These are phyloP conservation scores for Eustoma russellianum DNA, from an alignment of 257 asterid species.

Conservation along the genomic window DNA sequence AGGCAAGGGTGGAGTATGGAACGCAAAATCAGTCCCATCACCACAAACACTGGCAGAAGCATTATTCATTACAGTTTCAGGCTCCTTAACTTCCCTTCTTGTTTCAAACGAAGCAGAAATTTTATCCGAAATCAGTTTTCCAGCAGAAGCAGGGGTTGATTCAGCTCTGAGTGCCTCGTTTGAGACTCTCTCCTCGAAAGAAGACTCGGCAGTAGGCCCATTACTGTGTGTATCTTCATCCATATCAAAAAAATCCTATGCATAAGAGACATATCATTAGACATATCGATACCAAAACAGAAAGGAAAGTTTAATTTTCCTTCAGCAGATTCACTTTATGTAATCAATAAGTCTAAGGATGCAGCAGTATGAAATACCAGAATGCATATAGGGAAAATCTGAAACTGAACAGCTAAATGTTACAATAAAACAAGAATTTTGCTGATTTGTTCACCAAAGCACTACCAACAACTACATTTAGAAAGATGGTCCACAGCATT, in stretches of 20 bases:
- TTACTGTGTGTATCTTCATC: conserved; percentile 39
- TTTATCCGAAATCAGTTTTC: conserved; percentile 15
- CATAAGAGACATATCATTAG: conserved; percentile 1
- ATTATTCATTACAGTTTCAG: conserved; percentile 15
- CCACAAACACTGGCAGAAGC: conserved; percentile 18
- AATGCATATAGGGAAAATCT: no score
- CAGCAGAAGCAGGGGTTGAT: conserved; percentile 14
- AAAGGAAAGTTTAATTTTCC: no score
- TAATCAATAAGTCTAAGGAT: no score
- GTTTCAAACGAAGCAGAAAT: conserved; percentile 17
- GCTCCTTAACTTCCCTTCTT: conserved; percentile 16
- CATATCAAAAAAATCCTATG: conserved; percentile 41
- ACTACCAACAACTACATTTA: no score
- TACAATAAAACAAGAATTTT: no score
- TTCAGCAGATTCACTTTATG: no score
- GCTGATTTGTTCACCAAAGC: no score
- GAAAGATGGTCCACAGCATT: no score
- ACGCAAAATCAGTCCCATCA: conserved; percentile 13
- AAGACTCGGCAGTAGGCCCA: conserved; percentile 23
- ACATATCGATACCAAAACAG: neutral
- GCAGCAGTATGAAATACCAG: no score
- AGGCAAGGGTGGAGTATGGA: conserved; percentile 20
- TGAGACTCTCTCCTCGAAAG: conserved; percentile 17
- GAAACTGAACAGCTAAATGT: no score
- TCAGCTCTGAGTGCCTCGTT: no score